These are phyloP conservation scores for Dioscorea cayenensis DNA, from an alignment of 116 monocot genomes.

Conservation along the genomic window DNA sequence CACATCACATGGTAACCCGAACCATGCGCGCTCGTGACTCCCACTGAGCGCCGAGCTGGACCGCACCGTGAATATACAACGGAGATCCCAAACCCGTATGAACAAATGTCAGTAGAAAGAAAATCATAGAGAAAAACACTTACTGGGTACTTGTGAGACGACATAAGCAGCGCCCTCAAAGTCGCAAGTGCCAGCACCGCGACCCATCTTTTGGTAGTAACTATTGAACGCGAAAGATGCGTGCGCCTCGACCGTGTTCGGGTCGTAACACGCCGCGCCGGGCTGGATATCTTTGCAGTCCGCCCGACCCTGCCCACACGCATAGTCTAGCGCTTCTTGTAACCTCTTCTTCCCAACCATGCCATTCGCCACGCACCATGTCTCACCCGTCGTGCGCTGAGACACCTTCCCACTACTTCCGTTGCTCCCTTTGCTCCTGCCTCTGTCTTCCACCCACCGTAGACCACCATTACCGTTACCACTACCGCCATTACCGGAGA, in stretches of 20 bases:
- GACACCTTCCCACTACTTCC: neutral
- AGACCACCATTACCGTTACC: neutral
- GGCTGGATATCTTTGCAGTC: neutral
- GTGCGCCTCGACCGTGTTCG: constrained; percentile 3
- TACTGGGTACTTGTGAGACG: constrained; percentile 60
- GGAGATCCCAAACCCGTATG: too few species aligned
- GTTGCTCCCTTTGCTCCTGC: neutral
- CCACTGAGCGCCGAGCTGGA: too few species aligned
- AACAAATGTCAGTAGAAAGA: too few species aligned
- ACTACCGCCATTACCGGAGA: constrained; percentile 9
- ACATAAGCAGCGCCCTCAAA: constrained; percentile 74
- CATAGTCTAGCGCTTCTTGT: constrained; percentile 4
- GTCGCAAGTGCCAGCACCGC: constrained; percentile 50
- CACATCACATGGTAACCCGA: neutral
- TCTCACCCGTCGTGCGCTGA: constrained; percentile 1
- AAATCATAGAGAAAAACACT: constrained; percentile 4
- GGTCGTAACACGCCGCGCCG: constrained; percentile 1
- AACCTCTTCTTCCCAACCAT: neutral
- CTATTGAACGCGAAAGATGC: constrained; percentile 80
- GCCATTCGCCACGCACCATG: constrained; percentile 7
- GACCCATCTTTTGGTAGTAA: constrained; percentile 67
- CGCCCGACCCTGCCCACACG: neutral
- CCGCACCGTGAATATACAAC: too few species aligned
- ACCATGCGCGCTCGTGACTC: neutral
- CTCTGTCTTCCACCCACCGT: neutral